Conservation (phyloP, 2,329 filamentous ascomycete genomes). For the Xylaria hypoxylon region DNA sequence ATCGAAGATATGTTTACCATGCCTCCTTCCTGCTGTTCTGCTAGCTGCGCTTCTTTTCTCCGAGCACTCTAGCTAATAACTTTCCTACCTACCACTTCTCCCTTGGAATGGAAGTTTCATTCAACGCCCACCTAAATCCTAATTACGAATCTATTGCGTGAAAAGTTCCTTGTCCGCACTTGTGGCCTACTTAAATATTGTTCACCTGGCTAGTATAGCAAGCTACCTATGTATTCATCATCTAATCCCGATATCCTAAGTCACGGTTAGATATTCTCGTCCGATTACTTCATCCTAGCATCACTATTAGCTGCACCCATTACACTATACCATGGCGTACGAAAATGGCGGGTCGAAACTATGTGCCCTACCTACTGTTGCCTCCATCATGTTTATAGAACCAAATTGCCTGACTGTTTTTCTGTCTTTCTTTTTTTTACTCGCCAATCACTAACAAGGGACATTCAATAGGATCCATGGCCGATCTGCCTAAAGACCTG, state of each 20-base stretch:
- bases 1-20: not conserved
- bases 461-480: constrained; percentile 77
- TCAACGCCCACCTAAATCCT: not conserved
- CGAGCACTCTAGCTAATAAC: not conserved
- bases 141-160: not conserved
- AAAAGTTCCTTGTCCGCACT: not conserved
- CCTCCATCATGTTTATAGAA: constrained; percentile 28
- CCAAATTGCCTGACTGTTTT: constrained; percentile 19
- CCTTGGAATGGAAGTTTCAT: constrained; percentile 8
- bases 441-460: constrained; percentile 10
- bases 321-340: constrained; percentile 30
- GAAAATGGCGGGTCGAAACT: constrained; percentile 29
- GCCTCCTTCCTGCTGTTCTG: constrained; percentile 16
- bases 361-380: constrained; percentile 41
- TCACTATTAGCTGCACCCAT: not conserved
- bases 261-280: not conserved
- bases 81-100: not conserved
- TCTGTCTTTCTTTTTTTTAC: not conserved
- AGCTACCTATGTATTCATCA: constrained; percentile 1
- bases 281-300: not conserved
- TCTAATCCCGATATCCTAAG: constrained; percentile 1
- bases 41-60: constrained; percentile 14
- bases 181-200: not conserved
- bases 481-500: constrained; percentile 88
- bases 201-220: not conserved